Conservation (phyloP, 805 yeast genomes). For the Candida nitratophila region DNA sequence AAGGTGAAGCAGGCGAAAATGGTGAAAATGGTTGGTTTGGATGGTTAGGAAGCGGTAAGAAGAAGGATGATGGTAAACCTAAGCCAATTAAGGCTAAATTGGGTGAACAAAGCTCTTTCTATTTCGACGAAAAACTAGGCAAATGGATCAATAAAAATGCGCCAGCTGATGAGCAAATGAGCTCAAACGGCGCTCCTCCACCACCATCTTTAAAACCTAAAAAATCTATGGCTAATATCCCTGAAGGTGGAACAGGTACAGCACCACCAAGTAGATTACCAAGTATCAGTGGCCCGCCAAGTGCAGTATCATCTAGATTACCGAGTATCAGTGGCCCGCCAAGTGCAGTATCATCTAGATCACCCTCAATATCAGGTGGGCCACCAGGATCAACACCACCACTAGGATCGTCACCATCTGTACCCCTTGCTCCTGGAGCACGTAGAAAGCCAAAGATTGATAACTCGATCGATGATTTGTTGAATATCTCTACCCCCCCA, state of each 20-base stretch:
- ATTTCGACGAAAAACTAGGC: conserved; percentile 75
- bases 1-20: conserved; percentile 4
- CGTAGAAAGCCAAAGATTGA: conserved; percentile 11
- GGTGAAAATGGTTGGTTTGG: conserved; percentile 38
- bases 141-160: conserved; percentile 80
- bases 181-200: conserved; percentile 61
- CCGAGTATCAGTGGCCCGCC: conserved; percentile 1
- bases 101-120: conserved; percentile 69
- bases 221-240: conserved; percentile 24
- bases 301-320: background rate
- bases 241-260: conserved; percentile 5
- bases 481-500: conserved; percentile 19
- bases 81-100: conserved; percentile 79
- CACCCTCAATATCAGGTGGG: background rate
- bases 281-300: conserved; percentile 2
- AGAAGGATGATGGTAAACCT: conserved; percentile 48
- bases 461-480: conserved; percentile 20
- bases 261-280: conserved; percentile 1
- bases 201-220: conserved; percentile 44
- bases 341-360: conserved; percentile 2
- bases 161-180: conserved; percentile 56
- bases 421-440: too few species aligned
- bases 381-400: background rate
- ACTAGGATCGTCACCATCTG: background rate
- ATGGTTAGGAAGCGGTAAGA: conserved; percentile 46